Evolutionary conservation across 805 yeast species (phyloP).

Genomic region (Scheffersomyces lignosus): DNA sequence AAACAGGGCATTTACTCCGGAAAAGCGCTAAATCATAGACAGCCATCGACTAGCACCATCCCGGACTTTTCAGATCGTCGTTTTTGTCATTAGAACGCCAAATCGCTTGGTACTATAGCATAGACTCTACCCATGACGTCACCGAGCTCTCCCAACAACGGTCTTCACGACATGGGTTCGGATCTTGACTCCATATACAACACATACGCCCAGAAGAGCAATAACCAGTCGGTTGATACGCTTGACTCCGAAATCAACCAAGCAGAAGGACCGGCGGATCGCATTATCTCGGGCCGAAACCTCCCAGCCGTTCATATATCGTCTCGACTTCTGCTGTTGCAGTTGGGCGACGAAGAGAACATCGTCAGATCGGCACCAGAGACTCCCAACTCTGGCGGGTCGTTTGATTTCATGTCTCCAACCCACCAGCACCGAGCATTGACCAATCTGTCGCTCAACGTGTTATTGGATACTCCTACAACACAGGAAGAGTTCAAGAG

Average conservation of each 20-base stretch:
- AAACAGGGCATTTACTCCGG: no score
- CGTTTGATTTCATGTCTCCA: slow-evolving; percentile 31
- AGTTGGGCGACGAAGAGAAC: slow-evolving; percentile 16
- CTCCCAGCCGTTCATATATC: slow-evolving; percentile 19
- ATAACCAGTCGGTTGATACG: slow-evolving; percentile 23
- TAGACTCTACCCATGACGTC: no score
- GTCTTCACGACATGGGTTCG: slow-evolving; percentile 14
- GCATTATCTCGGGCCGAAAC: not conserved
- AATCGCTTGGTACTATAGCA: no score
- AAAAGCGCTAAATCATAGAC: no score
- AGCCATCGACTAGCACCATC: no score
- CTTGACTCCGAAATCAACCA: slow-evolving; percentile 25
- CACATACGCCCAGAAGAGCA: slow-evolving; percentile 8
- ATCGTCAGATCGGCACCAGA: slow-evolving; percentile 24
- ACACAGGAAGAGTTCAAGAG: slow-evolving; percentile 20
- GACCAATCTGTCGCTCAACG: slow-evolving; percentile 38
- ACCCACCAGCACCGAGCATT: slow-evolving; percentile 18
- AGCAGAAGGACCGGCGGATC: slow-evolving; percentile 9
- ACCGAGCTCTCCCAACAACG: no score
- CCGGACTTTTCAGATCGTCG: no score
- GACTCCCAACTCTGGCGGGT: slow-evolving; percentile 27
- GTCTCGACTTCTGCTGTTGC: slow-evolving; percentile 23
- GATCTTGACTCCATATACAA: slow-evolving; percentile 29
- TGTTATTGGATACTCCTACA: slow-evolving; percentile 31
- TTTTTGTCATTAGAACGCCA: no score